phyloP scores from a whole-genome alignment of 768 basidiomycete genomes.

The Sporobolomyces pararoseus region DNA sequence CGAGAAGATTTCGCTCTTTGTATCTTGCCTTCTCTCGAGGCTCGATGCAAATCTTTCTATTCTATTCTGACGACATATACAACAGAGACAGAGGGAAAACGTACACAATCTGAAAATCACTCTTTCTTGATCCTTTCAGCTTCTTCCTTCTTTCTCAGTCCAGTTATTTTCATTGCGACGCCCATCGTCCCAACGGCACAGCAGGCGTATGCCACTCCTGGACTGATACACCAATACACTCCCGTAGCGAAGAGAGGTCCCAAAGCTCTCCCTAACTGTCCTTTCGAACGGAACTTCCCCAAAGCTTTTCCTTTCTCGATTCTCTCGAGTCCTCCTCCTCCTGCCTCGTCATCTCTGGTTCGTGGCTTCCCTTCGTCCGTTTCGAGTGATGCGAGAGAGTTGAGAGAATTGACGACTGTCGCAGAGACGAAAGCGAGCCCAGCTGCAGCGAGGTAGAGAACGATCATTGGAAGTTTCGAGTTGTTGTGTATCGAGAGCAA shows the following conservation, averaged over 20 bases:
- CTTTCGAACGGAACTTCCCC: conserved; percentile 82
- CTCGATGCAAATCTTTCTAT: too few species aligned
- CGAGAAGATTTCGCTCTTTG: too few species aligned
- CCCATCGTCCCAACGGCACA: background rate
- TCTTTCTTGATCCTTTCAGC: background rate
- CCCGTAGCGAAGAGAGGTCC: conserved; percentile 77
- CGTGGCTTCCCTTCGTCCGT: conserved; percentile 60
- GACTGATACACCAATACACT: conserved; percentile 25
- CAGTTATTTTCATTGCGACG: background rate
- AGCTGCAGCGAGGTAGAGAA: conserved; percentile 62
- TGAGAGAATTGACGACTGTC: conserved; percentile 89
- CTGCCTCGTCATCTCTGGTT: conserved; percentile 53
- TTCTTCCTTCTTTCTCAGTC: background rate
- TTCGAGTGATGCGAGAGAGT: conserved; percentile 82
- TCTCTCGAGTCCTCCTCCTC: conserved; percentile 58
- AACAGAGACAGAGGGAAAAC: too few species aligned
- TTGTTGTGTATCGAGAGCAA: conserved; percentile 56
- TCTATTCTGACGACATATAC: too few species aligned
- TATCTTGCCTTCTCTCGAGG: too few species aligned
- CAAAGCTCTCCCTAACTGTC: conserved; percentile 87
- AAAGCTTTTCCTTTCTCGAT: conserved; percentile 79
- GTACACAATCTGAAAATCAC: too few species aligned
- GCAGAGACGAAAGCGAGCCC: conserved; percentile 91
- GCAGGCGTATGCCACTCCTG: conserved; percentile 22
- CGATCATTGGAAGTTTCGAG: conserved; percentile 44